Conservation (phyloP, 495 filamentous ascomycete species). For the Xeromyces bisporus region DNA sequence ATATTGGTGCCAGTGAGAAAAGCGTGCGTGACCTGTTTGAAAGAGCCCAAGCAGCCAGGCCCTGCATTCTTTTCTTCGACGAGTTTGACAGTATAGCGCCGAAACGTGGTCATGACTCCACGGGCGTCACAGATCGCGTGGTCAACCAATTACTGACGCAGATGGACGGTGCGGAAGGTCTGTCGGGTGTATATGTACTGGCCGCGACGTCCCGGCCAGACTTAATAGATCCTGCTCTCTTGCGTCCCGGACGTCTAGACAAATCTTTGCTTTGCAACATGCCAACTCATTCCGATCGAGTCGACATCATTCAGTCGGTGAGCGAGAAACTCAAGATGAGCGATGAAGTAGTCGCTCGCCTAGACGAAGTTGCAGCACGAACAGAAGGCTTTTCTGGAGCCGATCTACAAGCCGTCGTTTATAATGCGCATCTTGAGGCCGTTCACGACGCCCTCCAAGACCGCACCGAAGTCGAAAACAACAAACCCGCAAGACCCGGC, state of each 20-base stretch:
- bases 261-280: constrained; percentile 84
- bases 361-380: constrained; percentile 49
- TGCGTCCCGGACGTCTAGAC: constrained; percentile 79
- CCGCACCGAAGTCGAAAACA: constrained; percentile 15
- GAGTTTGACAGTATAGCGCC: constrained; percentile 96
- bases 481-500: constrained; percentile 16
- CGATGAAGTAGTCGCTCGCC: constrained; percentile 33
- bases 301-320: constrained; percentile 75
- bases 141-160: constrained; percentile 96
- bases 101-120: constrained; percentile 90
- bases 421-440: constrained; percentile 91
- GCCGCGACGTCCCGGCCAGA: constrained; percentile 85
- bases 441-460: constrained; percentile 83
- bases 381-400: constrained; percentile 93
- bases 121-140: constrained; percentile 93
- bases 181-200: constrained; percentile 88
- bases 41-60: constrained; percentile 71
- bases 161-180: constrained; percentile 95
- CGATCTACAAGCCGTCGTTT: constrained; percentile 85
- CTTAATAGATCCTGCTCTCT: constrained; percentile 80
- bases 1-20: constrained; percentile 93
- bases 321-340: constrained; percentile 58
- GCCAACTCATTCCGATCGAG: constrained; percentile 55
- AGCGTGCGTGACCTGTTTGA: constrained; percentile 88
- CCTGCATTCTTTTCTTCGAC: constrained; percentile 92